Evolutionary conservation across 2,329 filamentous ascomycete species (phyloP).

Genomic region (Neonectria coccinea): DNA sequence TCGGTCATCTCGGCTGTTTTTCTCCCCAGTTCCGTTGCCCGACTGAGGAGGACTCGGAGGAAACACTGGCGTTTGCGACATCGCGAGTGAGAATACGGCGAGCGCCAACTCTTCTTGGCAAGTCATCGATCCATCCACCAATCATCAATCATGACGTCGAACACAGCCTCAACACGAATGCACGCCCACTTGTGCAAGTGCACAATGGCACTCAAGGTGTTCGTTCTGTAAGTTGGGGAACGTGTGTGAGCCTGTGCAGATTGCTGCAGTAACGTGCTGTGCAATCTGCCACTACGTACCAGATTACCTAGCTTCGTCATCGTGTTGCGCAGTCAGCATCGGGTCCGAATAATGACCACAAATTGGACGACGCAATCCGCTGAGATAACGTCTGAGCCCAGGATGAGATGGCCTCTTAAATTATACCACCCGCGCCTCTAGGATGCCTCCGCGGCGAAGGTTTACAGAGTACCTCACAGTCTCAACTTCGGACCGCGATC

Average conservation of each 20-base stretch:
- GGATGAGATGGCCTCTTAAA: conserved; percentile 25
- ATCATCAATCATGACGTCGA: conserved; percentile 6
- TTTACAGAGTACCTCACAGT: neutral
- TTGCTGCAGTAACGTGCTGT: conserved; percentile 8
- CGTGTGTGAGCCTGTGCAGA: neutral
- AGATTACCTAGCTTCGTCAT: conserved; percentile 2
- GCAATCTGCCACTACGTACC: conserved; percentile 1
- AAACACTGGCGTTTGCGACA: conserved; percentile 12
- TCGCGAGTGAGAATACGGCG: neutral
- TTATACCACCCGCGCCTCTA: conserved; percentile 14
- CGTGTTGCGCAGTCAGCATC: conserved; percentile 9
- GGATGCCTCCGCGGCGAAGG: conserved; percentile 4
- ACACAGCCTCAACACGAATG: conserved; percentile 6
- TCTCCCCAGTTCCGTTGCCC: conserved; percentile 2
- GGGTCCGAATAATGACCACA: conserved; percentile 8
- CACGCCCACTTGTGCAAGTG: conserved; percentile 6
- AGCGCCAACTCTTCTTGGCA: neutral
- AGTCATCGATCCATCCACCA: conserved; percentile 17
- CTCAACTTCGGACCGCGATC: neutral
- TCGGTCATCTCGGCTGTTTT: conserved; percentile 26
- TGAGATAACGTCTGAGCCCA: conserved; percentile 33
- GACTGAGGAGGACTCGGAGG: conserved; percentile 2
- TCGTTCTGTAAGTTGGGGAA: conserved; percentile 6
- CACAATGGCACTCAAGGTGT: neutral
- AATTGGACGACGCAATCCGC: conserved; percentile 16